These are phyloP conservation scores for Alternaria panax DNA, from an alignment of 2,329 filamentous ascomycete genomes.

Conservation along the genomic window DNA sequence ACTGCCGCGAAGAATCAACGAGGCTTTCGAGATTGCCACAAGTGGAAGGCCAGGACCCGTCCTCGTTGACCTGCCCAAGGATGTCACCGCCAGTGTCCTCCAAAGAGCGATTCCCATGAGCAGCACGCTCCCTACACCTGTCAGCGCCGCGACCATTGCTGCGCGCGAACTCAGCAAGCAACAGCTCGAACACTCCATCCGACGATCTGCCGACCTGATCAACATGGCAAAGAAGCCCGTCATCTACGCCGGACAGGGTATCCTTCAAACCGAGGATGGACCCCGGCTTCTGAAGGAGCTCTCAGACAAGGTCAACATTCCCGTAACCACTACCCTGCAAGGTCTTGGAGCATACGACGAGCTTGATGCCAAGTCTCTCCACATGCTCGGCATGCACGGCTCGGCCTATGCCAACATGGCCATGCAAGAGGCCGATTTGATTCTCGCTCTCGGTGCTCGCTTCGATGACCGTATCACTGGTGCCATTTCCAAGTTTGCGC, in stretches of 20 bases:
- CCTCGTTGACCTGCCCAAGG: constrained; percentile 94
- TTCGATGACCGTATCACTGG: constrained; percentile 96
- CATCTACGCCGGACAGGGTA: constrained; percentile 92
- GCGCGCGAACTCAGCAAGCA: constrained; percentile 75
- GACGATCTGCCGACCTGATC: constrained; percentile 79
- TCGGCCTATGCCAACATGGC: constrained; percentile 97
- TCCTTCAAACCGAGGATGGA: constrained; percentile 81
- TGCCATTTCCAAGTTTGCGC: constrained; percentile 85
- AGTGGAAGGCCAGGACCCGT: constrained; percentile 93
- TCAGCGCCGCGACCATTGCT: constrained; percentile 84
- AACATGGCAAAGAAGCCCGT: constrained; percentile 93
- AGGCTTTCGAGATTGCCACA: constrained; percentile 97
- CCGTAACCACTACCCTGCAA: constrained; percentile 94
- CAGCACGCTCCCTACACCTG: constrained; percentile 75
- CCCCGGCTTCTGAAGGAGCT: constrained; percentile 81
- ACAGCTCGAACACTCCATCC: constrained; percentile 76
- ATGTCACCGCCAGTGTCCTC: constrained; percentile 87
- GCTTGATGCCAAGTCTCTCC: constrained; percentile 88
- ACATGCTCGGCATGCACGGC: constrained; percentile 99
- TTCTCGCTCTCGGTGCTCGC: constrained; percentile 90
- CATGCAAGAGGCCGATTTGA: constrained; percentile 95
- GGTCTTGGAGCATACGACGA: constrained; percentile 93
- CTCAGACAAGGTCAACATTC: constrained; percentile 88
- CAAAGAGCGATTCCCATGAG: constrained; percentile 83
- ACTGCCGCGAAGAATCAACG: constrained; percentile 91